phyloP scores from a whole-genome alignment of 495 filamentous ascomycete species.

The Trichoderma asperelloides region DNA sequence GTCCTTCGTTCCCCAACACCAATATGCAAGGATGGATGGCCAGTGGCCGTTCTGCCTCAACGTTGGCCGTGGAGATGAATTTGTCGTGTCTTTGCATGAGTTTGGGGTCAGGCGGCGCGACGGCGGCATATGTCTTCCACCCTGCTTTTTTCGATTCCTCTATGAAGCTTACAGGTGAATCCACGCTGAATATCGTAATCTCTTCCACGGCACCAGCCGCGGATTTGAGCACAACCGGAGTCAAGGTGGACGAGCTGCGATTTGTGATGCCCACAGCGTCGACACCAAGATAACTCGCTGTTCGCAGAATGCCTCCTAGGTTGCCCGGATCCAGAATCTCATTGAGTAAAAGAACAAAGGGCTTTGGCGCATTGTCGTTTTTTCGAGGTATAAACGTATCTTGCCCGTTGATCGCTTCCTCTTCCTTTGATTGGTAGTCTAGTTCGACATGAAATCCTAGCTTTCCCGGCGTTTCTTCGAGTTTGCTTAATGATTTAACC shows the following conservation, averaged over 20 bases:
- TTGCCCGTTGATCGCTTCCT: slow-evolving; percentile 59
- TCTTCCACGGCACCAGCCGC: slow-evolving; percentile 79
- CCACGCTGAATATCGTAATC: slow-evolving; percentile 58
- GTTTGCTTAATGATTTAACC: slow-evolving; percentile 46
- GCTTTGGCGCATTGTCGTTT: slow-evolving; percentile 46
- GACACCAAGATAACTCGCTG: slow-evolving; percentile 76
- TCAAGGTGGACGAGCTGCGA: slow-evolving; percentile 59
- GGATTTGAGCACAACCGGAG: slow-evolving; percentile 71
- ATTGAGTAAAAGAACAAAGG: slow-evolving; percentile 73
- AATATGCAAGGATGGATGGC: slow-evolving; percentile 58
- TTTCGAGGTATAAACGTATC: slow-evolving; percentile 27
- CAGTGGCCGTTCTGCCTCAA: slow-evolving; percentile 42
- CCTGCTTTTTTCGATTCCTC: slow-evolving; percentile 54
- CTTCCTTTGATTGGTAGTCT: slow-evolving; percentile 63
- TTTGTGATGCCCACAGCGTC: slow-evolving; percentile 63
- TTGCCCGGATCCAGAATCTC: slow-evolving; percentile 85
- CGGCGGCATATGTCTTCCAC: slow-evolving; percentile 78
- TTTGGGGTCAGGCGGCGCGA: slow-evolving; percentile 34
- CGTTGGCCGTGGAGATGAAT: slow-evolving; percentile 19
- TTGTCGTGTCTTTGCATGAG: slow-evolving; percentile 13
- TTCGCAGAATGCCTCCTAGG: slow-evolving; percentile 78
- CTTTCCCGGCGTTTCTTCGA: slow-evolving; percentile 29
- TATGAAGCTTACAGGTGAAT: slow-evolving; percentile 59
- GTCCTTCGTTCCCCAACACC: slow-evolving; percentile 75
- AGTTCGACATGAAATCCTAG: slow-evolving; percentile 48